Evolutionary conservation across 108 stramenopile genomes (phyloP), one percentile per base, ranked within the genome.

Genomic region (Fragilaria radians): DNA sequence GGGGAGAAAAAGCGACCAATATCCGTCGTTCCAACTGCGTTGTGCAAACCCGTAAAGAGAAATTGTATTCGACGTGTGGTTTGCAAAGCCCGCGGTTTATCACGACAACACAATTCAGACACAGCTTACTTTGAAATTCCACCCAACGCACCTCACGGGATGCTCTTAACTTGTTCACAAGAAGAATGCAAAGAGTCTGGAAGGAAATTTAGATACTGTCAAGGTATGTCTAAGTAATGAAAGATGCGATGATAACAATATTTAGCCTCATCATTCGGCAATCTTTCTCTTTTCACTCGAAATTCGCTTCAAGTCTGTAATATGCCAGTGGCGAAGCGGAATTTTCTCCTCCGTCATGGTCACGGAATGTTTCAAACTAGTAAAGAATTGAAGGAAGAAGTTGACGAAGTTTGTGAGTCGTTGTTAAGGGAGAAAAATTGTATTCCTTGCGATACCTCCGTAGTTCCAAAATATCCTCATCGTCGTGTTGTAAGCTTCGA

Each of bases 301-400:
- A 48, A n/a, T n/a, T n/a, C n/a, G n/a, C n/a, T n/a, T n/a, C n/a
- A n/a, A n/a, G n/a, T 2, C 46, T 58, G 57, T 48, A 18, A n/a
- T 25, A 54, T 87, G 18, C 85, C 85, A 2, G 89, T 87, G 2
- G 85, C 89, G 7, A 90, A 87, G 58, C 59, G 89, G 24, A 90
- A 87, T 65, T 90, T 90, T 66, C 54, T 73, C 5, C 86, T 84
- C 52, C 76, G 83, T 45, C 89, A 90, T 62, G 73, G 72, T 58
- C 89, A 90, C 70, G 77, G n/a, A n/a, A n/a, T n/a, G n/a, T n/a
- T n/a, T n/a, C n/a, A n/a, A n/a, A n/a, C n/a, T n/a, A n/a, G n/a
- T n/a, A n/a, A n/a, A n/a, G n/a, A n/a, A n/a, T n/a, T n/a, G n/a
- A n/a, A n/a, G n/a, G n/a, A n/a, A n/a, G n/a, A n/a, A n/a, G n/a